Percentiles rank a stretch among this genome's conserved stretches.
Evolutionary conservation across 768 basidiomycete genomes (phyloP).

Genomic region (Podaxis sp.): DNA sequence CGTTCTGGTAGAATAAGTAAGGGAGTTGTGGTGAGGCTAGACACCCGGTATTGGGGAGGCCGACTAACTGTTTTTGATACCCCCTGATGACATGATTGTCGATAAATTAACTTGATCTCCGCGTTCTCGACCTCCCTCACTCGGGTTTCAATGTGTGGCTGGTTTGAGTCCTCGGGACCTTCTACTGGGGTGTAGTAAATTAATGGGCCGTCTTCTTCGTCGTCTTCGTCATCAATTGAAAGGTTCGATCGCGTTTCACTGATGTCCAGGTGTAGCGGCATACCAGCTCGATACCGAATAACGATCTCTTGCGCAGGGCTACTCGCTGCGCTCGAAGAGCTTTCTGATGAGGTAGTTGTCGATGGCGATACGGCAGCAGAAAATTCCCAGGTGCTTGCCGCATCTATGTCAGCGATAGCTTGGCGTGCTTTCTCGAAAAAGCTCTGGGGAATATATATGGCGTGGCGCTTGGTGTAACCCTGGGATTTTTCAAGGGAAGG

Average conservation of each 20-base stretch:
- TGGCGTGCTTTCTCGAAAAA: conserved; percentile 13
- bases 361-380: conserved; percentile 25
- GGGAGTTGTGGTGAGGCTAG: not conserved
- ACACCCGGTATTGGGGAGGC: not conserved
- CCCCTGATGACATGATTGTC: conserved; percentile 33
- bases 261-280: conserved; percentile 21
- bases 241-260: conserved; percentile 17
- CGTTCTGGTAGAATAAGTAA: conserved; percentile 23
- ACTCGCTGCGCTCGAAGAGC: conserved; percentile 23
- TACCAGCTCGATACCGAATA: conserved; percentile 34
- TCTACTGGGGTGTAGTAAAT: conserved; percentile 1
- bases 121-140: not conserved
- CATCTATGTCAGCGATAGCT: conserved; percentile 22
- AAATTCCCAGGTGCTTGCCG: conserved; percentile 36
- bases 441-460: conserved; percentile 31
- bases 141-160: not conserved
- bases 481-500: not conserved
- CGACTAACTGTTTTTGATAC: conserved; percentile 39
- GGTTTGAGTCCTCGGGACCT: not conserved
- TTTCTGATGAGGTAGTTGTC: conserved; percentile 23
- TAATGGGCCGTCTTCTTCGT: not conserved
- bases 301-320: conserved; percentile 41
- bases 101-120: conserved; percentile 19
- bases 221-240: conserved; percentile 5
- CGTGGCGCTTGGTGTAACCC: conserved; percentile 29